Base-by-base conservation (phyloP, 805 yeast species). In the Ogataea minuta region DNA sequence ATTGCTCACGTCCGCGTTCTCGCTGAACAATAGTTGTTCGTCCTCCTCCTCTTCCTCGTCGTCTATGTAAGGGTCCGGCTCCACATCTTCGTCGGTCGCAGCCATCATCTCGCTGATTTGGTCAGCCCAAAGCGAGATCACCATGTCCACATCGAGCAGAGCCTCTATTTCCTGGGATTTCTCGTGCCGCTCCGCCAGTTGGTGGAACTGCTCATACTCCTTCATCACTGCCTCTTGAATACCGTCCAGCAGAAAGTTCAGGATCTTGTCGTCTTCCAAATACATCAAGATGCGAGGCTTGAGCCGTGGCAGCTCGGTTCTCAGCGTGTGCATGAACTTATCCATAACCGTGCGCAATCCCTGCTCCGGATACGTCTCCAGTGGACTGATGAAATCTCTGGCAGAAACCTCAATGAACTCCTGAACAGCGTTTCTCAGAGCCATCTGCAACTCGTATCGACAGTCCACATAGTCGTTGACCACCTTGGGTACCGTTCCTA, bases 401-500 rank as follows among this genome's bases (percentile, higher is more conserved):
- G 76, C 71, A 1, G 83, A 76, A 10, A 71, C 73, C 34, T 78
- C 76, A 3, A 90, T 81, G 49, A 85, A 79, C 14, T 72, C 77
- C 48, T 79, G 82, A 17, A 89, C 86, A 3, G 81, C 67, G 44
- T 77, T 79, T 48, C 90, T 74, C 47, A 90, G 68, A 47, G 84
- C 89, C 16, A 77, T 67, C 50, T 84, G 85, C 28, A 90, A 67
- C 57, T 90, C 97, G 31, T 62, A 61, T 41, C 70, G 68, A 38
- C 79, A 93, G 62, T 90, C 96, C 31, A 81, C 75, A 84, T 83
- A 83, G 56, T 86, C 82, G 51, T 79, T 81, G 10, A 85, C 83
- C 10, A 88, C 87, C 46, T 75, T 79, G 0, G 96, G 96, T 2
- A 83, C 84, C 1, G 86, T 71, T 17, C 80, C 86, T 46, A 75